Percentiles rank a stretch among this genome's conserved stretches.
These are phyloP conservation scores for Graphilbum fragrans DNA, from an alignment of 2,329 filamentous ascomycete species.

Conservation along the genomic window DNA sequence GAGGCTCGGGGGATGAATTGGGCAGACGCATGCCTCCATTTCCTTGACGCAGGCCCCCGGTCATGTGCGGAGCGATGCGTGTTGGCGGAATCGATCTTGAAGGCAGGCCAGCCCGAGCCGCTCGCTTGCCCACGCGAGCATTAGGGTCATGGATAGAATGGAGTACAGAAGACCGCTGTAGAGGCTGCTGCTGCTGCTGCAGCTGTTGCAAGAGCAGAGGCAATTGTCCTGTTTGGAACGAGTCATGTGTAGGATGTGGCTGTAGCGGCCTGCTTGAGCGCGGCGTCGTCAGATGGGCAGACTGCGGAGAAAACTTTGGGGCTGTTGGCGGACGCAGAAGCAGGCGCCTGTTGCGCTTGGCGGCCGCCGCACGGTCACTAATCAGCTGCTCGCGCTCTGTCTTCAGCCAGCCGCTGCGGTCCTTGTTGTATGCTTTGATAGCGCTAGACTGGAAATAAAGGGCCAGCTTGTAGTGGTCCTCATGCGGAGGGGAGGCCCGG, in stretches of 20 bases:
- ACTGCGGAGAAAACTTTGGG: conserved; percentile 9
- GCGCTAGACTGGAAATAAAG: conserved; percentile 41
- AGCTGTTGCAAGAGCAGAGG: background rate
- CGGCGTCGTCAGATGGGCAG: background rate
- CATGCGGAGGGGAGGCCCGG: conserved; percentile 31
- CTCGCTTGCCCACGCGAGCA: conserved; percentile 6
- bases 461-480: conserved; percentile 40
- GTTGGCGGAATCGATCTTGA: conserved; percentile 11
- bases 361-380: conserved; percentile 32
- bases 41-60: conserved; percentile 1
- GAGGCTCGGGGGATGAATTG: conserved; percentile 9
- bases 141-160: conserved; percentile 1
- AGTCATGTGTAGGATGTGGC: conserved; percentile 17
- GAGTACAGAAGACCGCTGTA: conserved; percentile 1
- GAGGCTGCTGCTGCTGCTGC: background rate
- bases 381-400: conserved; percentile 37
- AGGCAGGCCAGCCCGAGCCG: background rate
- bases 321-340: conserved; percentile 27
- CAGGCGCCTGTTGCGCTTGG: conserved; percentile 20
- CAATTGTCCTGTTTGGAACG: conserved; percentile 14
- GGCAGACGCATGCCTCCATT: background rate
- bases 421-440: conserved; percentile 28
- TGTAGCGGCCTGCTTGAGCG: conserved; percentile 7
- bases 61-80: conserved; percentile 10
- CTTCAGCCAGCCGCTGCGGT: conserved; percentile 35